Evolutionary conservation across 306 rosid genomes (phyloP).

Genomic region (Lupinus albus): DNA sequence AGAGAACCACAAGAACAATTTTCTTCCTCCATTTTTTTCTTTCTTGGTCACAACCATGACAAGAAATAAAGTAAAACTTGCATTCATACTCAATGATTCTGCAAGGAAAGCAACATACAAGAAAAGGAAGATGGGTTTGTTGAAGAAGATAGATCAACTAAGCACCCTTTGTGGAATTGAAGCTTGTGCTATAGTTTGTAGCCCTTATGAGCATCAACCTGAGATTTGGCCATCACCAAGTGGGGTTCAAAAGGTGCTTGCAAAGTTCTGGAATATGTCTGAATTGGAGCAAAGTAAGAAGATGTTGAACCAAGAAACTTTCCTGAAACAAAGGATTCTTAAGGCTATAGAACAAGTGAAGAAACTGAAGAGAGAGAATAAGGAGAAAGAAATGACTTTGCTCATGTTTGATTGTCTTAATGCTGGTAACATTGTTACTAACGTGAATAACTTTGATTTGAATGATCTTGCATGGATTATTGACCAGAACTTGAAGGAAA

Average conservation of each 20-base stretch:
- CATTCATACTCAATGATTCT: slow-evolving; percentile 41
- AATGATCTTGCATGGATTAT: slow-evolving; percentile 36
- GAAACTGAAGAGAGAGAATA: slow-evolving; percentile 29
- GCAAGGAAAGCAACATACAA: slow-evolving; percentile 43
- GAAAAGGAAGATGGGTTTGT: slow-evolving; percentile 42
- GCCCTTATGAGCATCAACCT: slow-evolving; percentile 39
- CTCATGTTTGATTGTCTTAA: slow-evolving; percentile 34
- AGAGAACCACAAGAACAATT: slow-evolving; percentile 13
- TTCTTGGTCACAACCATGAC: slow-evolving; percentile 22
- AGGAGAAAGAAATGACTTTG: slow-evolving; percentile 32
- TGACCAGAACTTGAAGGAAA: slow-evolving; percentile 34
- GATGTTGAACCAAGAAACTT: slow-evolving; percentile 45
- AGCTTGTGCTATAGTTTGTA: slow-evolving; percentile 43
- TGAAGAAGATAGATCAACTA: slow-evolving; percentile 46
- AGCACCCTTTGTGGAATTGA: slow-evolving; percentile 48
- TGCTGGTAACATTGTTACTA: slow-evolving; percentile 12
- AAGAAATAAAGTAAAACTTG: slow-evolving; percentile 45
- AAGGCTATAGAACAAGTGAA: slow-evolving; percentile 34
- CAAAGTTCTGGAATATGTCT: slow-evolving; percentile 33
- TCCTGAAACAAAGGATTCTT: slow-evolving; percentile 23
- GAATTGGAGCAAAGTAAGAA: slow-evolving; percentile 39
- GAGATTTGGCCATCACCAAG: slow-evolving; percentile 43
- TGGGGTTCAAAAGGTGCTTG: slow-evolving; percentile 31
- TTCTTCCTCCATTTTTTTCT: neutral
- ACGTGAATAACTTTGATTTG: slow-evolving; percentile 20